Percentiles rank a stretch among this genome's conserved stretches.
Conservation (phyloP, 2,329 filamentous ascomycete species). For the Aspergillus sp. region DNA sequence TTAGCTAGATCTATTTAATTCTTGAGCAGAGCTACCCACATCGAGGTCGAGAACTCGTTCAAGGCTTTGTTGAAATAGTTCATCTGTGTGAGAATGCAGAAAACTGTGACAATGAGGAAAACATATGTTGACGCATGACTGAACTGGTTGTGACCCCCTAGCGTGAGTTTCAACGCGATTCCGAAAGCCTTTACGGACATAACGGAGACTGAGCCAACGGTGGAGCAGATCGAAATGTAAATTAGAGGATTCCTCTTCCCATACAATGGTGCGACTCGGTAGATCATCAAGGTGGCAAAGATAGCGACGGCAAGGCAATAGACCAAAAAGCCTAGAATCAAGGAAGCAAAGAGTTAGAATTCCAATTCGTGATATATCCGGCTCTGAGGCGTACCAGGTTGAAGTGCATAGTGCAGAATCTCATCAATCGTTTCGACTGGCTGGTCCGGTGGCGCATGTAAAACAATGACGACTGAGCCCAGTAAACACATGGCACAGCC, state of each 20-base stretch:
- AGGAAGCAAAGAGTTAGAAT: constrained; percentile 1
- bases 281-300: constrained; percentile 94
- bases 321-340: constrained; percentile 74
- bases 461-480: constrained; percentile 93
- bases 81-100: constrained; percentile 98
- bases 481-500: constrained; percentile 96
- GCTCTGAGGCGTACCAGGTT: constrained; percentile 66
- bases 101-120: constrained; percentile 86
- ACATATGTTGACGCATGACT: constrained; percentile 93
- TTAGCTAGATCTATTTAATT: background rate
- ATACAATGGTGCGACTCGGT: constrained; percentile 82
- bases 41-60: constrained; percentile 94
- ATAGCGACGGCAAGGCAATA: constrained; percentile 78
- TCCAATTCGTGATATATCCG: background rate
- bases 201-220: constrained; percentile 93
- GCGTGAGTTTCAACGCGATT: constrained; percentile 92
- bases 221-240: constrained; percentile 96
- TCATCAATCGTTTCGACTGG: constrained; percentile 89
- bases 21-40: constrained; percentile 61
- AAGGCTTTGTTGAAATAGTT: constrained; percentile 99
- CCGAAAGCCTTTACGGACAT: constrained; percentile 99
- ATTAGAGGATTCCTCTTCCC: constrained; percentile 95
- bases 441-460: constrained; percentile 93
- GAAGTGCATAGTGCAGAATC: constrained; percentile 85
- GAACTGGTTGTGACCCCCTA: constrained; percentile 93